Percentiles rank a stretch among this genome's conserved stretches.
phyloP scores from a whole-genome alignment of 2,329 filamentous ascomycete species.

The Aspergillus japonicus region DNA sequence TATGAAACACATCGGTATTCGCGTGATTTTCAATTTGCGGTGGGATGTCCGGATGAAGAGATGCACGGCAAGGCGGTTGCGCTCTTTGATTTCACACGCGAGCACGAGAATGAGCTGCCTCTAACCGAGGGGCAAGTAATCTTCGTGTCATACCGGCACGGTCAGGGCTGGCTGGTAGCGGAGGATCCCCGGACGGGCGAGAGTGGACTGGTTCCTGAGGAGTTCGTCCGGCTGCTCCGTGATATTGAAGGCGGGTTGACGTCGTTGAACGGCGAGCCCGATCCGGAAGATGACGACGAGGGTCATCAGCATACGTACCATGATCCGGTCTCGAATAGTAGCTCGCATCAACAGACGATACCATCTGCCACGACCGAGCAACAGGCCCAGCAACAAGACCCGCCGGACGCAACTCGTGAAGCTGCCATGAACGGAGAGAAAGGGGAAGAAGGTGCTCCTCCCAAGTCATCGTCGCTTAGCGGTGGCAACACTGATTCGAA shows the following conservation, averaged over 20 bases:
- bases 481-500: conserved; percentile 46
- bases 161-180: conserved; percentile 95
- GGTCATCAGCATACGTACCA: conserved; percentile 41
- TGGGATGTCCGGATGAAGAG: conserved; percentile 92
- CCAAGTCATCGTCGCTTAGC: conserved; percentile 8
- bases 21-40: conserved; percentile 90
- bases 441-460: conserved; percentile 24
- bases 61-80: conserved; percentile 97
- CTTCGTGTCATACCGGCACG: conserved; percentile 91
- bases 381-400: conserved; percentile 22
- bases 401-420: conserved; percentile 11
- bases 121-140: conserved; percentile 94
- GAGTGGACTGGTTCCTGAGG: conserved; percentile 91
- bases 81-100: conserved; percentile 88
- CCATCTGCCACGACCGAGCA: conserved; percentile 25
- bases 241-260: conserved; percentile 90
- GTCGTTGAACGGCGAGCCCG: conserved; percentile 61
- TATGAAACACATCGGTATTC: conserved; percentile 72
- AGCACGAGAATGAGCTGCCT: conserved; percentile 95
- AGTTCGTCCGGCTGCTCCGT: conserved; percentile 87
- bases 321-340: conserved; percentile 54
- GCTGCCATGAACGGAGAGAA: conserved; percentile 28
- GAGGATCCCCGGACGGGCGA: conserved; percentile 93
- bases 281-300: conserved; percentile 45
- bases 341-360: conserved; percentile 29